phyloP scores from a whole-genome alignment of 164 flowering plant genomes.

The Litsea cubeba region DNA sequence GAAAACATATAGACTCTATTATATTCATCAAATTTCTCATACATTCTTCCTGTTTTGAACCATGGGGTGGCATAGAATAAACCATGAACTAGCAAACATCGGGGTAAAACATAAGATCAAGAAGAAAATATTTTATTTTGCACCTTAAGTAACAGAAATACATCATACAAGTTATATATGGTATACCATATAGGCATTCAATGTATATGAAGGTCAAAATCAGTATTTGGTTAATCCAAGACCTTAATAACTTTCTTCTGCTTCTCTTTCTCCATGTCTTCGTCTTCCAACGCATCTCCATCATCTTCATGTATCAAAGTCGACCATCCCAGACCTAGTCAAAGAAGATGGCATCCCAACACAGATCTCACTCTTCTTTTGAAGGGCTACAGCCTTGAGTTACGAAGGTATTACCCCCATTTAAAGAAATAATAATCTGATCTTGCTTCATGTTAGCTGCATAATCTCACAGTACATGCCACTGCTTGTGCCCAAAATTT shows the following conservation, averaged over 20 bases:
- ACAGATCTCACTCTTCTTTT: neutral
- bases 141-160: neutral
- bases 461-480: slow-evolving; percentile 70
- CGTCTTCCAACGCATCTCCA: neutral
- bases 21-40: neutral
- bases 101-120: neutral
- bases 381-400: slow-evolving; percentile 1
- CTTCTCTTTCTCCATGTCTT: neutral
- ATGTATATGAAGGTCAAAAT: neutral
- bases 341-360: neutral
- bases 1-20: neutral
- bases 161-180: neutral
- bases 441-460: slow-evolving; percentile 37
- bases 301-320: neutral
- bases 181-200: neutral
- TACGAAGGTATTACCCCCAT: slow-evolving; percentile 2
- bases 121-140: neutral
- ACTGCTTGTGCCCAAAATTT: slow-evolving; percentile 87
- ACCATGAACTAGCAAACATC: neutral
- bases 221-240: neutral
- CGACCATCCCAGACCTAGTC: neutral
- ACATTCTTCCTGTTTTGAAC: neutral
- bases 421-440: neutral
- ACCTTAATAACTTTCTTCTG: neutral
- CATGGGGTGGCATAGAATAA: neutral